Evolutionary conservation across 768 basidiomycete species (phyloP).

Genomic region (Galerina sulciceps): DNA sequence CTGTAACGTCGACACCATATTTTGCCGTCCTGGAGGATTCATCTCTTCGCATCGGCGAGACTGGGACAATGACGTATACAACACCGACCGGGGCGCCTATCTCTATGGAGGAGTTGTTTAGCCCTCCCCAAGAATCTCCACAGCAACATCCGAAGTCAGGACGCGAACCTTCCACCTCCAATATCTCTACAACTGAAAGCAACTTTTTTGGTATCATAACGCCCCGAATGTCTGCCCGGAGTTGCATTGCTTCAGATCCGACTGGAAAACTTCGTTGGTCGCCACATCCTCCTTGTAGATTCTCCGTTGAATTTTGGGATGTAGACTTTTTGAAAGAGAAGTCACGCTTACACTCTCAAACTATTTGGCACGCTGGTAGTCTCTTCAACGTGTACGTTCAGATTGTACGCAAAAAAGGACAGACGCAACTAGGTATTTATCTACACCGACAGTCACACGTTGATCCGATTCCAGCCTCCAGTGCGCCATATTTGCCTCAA

Average conservation of each 20-base stretch:
- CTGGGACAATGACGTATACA: slow-evolving; percentile 49
- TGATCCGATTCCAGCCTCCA: slow-evolving; percentile 78
- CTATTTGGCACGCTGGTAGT: slow-evolving; percentile 89
- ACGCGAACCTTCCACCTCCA: slow-evolving; percentile 9
- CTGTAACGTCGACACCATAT: slow-evolving; percentile 41
- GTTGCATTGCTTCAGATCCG: slow-evolving; percentile 46
- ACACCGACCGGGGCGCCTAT: slow-evolving; percentile 31
- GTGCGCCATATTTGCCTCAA: slow-evolving; percentile 45
- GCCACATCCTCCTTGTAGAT: slow-evolving; percentile 79
- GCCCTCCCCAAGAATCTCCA: slow-evolving; percentile 36
- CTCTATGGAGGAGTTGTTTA: slow-evolving; percentile 77
- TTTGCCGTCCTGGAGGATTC: slow-evolving; percentile 72
- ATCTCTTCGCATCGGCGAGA: slow-evolving; percentile 78
- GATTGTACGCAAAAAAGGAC: slow-evolving; percentile 79
- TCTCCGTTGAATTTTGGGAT: slow-evolving; percentile 91
- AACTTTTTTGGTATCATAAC: slow-evolving; percentile 69
- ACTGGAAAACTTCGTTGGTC: slow-evolving; percentile 62
- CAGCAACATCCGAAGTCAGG: slow-evolving; percentile 4
- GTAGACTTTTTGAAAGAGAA: slow-evolving; percentile 84
- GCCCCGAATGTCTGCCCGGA: slow-evolving; percentile 42
- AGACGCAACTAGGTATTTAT: slow-evolving; percentile 83
- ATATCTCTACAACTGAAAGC: slow-evolving; percentile 42
- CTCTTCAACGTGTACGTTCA: slow-evolving; percentile 91
- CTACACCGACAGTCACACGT: slow-evolving; percentile 84
- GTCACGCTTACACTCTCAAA: slow-evolving; percentile 79